Evolutionary conservation across 208 protist species (phyloP).

Genomic region (Porcisia hertigi): DNA sequence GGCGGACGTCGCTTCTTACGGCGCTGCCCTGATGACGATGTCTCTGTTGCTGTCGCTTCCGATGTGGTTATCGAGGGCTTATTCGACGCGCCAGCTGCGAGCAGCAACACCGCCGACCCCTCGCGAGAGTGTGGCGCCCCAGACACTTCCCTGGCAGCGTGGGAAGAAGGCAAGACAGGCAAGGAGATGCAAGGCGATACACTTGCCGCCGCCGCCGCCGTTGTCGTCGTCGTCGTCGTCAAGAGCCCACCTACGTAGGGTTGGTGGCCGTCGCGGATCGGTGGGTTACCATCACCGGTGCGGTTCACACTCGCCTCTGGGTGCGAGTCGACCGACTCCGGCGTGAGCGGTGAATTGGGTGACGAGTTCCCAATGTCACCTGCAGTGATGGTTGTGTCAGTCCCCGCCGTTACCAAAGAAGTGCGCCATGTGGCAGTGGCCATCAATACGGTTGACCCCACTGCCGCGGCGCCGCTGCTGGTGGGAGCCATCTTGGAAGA

Average conservation of each 20-base stretch:
- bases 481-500: neutral
- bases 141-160: neutral
- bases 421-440: neutral
- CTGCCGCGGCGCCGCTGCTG: neutral
- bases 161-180: neutral
- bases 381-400: neutral
- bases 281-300: neutral
- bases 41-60: neutral
- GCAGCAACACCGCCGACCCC: neutral
- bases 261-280: neutral
- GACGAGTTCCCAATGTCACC: neutral
- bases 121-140: neutral
- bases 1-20: conserved; percentile 8
- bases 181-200: neutral
- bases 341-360: neutral
- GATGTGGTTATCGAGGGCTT: no score
- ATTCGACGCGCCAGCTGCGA: neutral
- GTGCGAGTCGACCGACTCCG: neutral
- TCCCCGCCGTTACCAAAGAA: neutral
- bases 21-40: neutral
- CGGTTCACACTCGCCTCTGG: neutral
- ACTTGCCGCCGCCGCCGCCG: neutral
- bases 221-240: neutral
- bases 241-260: neutral
- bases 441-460: neutral